phyloP scores from a whole-genome alignment of 129 eudicot genomes.

The carrot (Daucus carota) region DNA sequence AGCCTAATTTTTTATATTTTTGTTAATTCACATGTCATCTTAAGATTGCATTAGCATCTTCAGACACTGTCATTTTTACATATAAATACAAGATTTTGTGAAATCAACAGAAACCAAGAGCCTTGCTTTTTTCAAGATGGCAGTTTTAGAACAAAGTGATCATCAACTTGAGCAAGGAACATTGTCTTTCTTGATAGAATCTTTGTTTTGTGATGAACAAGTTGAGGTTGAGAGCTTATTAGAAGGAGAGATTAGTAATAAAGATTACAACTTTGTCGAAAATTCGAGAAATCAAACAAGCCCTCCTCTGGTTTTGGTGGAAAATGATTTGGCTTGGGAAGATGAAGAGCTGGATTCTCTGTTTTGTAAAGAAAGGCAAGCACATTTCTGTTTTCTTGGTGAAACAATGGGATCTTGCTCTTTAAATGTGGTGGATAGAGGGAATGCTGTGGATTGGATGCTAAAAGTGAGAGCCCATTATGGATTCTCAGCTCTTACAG shows the following conservation, averaged over 20 bases:
- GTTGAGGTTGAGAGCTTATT: conserved; percentile 1
- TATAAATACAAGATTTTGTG: conserved; percentile 1
- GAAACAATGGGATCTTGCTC: background rate
- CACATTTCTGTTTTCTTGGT: background rate
- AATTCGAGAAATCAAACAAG: background rate
- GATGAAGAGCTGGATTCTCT: conserved; percentile 49
- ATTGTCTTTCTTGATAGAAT: conserved; percentile 25
- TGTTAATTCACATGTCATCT: background rate
- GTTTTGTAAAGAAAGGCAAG: conserved; percentile 34
- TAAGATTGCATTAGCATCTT: background rate
- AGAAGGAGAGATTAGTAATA: background rate
- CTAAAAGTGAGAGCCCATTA: conserved; percentile 27
- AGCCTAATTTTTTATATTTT: background rate
- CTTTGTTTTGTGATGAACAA: conserved; percentile 44
- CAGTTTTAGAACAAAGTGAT: conserved; percentile 14
- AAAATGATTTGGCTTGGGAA: conserved; percentile 48
- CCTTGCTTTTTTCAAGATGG: conserved; percentile 13
- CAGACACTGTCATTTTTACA: background rate
- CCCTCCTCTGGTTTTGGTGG: conserved; percentile 17
- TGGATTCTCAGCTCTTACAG: conserved; percentile 23
- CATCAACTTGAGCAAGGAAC: conserved; percentile 1
- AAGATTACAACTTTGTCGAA: background rate
- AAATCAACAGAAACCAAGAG: conserved; percentile 1
- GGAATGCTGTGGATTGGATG: conserved; percentile 44
- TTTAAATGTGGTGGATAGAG: conserved; percentile 16